Evolutionary conservation across 1,284 basidiomycete species (phyloP).

Genomic region (Tylopilus orsonianus): DNA sequence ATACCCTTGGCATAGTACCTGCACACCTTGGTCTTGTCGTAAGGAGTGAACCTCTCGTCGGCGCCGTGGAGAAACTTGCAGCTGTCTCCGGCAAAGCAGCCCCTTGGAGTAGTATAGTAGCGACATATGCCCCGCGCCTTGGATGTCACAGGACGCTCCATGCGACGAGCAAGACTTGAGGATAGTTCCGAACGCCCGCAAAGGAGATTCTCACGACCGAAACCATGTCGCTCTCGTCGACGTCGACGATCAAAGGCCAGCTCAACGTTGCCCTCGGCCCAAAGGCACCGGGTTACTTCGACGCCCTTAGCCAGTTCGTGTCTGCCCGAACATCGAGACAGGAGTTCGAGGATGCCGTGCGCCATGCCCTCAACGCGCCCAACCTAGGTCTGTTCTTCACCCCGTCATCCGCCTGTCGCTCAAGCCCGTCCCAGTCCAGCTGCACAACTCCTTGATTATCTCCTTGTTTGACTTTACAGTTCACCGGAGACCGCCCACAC

Average conservation of each 20-base stretch:
- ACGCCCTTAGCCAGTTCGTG: conserved; percentile 62
- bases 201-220: conserved; percentile 22
- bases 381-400: conserved; percentile 48
- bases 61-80: conserved; percentile 74
- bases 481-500: conserved; percentile 61
- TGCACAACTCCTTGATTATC: conserved; percentile 79
- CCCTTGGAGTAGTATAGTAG: conserved; percentile 57
- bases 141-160: conserved; percentile 57
- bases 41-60: conserved; percentile 55
- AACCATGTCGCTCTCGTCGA: conserved; percentile 72
- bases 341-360: conserved; percentile 74
- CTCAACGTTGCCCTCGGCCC: conserved; percentile 58
- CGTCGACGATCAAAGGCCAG: conserved; percentile 69
- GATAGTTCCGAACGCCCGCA: neutral
- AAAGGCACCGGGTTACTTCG: conserved; percentile 63
- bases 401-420: conserved; percentile 7
- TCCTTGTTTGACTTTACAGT: conserved; percentile 78
- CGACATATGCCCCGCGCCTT: conserved; percentile 63
- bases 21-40: conserved; percentile 68
- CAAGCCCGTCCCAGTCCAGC: conserved; percentile 50
- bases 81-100: conserved; percentile 61
- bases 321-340: conserved; percentile 64
- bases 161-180: no score
- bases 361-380: conserved; percentile 60
- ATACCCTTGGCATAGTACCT: conserved; percentile 58